Percentiles rank a stretch among this genome's conserved stretches.
Evolutionary conservation across 306 rosid genomes (phyloP).

Genomic region (Gastrolobium villosum): DNA sequence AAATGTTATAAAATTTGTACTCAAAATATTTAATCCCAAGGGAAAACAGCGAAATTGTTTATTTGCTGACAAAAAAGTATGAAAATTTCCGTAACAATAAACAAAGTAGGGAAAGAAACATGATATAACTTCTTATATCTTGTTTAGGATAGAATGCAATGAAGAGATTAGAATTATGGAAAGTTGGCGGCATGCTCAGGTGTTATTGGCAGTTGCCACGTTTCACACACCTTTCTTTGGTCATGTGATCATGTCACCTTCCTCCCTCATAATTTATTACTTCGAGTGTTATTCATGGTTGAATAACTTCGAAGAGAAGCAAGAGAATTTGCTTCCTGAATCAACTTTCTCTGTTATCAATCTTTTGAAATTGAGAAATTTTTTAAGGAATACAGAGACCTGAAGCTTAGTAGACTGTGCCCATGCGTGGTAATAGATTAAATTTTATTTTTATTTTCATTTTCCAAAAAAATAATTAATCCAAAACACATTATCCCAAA

Average conservation of each 20-base stretch:
- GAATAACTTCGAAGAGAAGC: slow-evolving; percentile 52
- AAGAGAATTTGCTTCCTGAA: slow-evolving; percentile 48
- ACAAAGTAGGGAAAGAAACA: not conserved
- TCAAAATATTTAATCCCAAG: not conserved
- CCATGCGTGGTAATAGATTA: no score
- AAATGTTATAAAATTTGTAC: not conserved
- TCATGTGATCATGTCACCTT: slow-evolving; percentile 29
- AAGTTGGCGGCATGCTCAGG: slow-evolving; percentile 1
- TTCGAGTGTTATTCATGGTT: slow-evolving; percentile 35
- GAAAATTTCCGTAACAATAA: not conserved
- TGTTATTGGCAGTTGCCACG: slow-evolving; percentile 2
- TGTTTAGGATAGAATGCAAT: not conserved
- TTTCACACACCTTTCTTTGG: slow-evolving; percentile 37
- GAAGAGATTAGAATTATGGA: not conserved
- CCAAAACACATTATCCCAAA: not conserved
- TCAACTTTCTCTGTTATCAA: slow-evolving; percentile 46
- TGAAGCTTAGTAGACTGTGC: not conserved
- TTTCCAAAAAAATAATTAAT: no score
- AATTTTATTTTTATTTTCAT: no score
- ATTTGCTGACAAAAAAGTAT: not conserved
- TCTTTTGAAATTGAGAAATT: slow-evolving; percentile 32
- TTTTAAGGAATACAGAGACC: slow-evolving; percentile 13
- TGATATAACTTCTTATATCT: not conserved
- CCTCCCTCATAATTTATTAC: slow-evolving; percentile 5
- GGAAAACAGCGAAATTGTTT: not conserved